Percentiles rank a stretch among this genome's conserved stretches.
These are phyloP conservation scores for Neocatenulostroma microsporum DNA, from an alignment of 2,329 filamentous ascomycete genomes.

Conservation along the genomic window DNA sequence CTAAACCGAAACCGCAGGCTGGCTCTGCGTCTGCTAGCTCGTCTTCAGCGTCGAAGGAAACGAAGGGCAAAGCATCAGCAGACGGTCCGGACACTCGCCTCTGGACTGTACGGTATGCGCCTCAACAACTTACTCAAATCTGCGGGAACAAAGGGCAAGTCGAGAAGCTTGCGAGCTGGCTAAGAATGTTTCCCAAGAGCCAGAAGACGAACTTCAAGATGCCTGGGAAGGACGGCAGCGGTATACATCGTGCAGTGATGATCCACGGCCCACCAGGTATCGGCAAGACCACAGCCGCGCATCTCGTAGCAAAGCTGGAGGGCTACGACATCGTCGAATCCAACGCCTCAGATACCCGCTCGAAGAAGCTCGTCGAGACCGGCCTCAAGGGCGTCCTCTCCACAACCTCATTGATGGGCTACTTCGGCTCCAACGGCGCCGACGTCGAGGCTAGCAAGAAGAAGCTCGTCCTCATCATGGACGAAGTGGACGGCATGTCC, in stretches of 20 bases:
- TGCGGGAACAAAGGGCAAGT: slow-evolving; percentile 90
- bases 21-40: too few relatives aligned
- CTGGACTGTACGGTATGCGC: slow-evolving; percentile 94
- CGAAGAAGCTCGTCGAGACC: slow-evolving; percentile 88
- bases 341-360: slow-evolving; percentile 91
- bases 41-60: too few relatives aligned
- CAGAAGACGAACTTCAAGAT: slow-evolving; percentile 75
- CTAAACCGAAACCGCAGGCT: slow-evolving; percentile 38
- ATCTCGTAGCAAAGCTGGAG: slow-evolving; percentile 85
- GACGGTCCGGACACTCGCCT: slow-evolving; percentile 54
- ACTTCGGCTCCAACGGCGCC: slow-evolving; percentile 71
- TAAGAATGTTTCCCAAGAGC: slow-evolving; percentile 70
- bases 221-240: slow-evolving; percentile 75
- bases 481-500: slow-evolving; percentile 98
- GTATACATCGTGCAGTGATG: slow-evolving; percentile 79
- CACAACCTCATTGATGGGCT: slow-evolving; percentile 86
- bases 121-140: slow-evolving; percentile 74
- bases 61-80: slow-evolving; percentile 30
- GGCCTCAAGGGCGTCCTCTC: slow-evolving; percentile 85
- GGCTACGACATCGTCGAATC: slow-evolving; percentile 91
- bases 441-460: slow-evolving; percentile 74
- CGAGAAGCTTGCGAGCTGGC: slow-evolving; percentile 82
- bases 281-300: slow-evolving; percentile 93
- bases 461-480: slow-evolving; percentile 95
- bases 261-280: slow-evolving; percentile 93